Percentiles rank a stretch among this genome's conserved stretches.
phyloP scores from a whole-genome alignment of 129 eudicot genomes.

The Dittrichia graveolens region DNA sequence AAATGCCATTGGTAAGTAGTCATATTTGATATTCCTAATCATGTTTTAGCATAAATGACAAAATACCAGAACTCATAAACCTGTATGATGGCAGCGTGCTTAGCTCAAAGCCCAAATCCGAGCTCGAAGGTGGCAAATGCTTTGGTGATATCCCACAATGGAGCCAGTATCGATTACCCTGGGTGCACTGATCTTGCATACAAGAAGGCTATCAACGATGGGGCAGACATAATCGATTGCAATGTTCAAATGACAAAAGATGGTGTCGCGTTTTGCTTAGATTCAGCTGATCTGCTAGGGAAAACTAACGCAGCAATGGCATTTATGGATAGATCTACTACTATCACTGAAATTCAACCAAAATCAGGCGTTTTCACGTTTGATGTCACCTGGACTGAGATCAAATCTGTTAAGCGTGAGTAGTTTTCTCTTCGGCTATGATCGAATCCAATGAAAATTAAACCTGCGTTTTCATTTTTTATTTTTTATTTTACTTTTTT shows the following conservation, averaged over 20 bases:
- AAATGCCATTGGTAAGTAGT: conserved; percentile 57
- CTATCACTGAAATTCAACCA: conserved; percentile 57
- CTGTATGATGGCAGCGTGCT: conserved; percentile 62
- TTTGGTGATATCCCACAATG: conserved; percentile 75
- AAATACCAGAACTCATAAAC: background rate
- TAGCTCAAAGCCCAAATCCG: conserved; percentile 58
- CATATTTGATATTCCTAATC: background rate
- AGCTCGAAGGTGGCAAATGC: conserved; percentile 34
- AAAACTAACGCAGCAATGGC: conserved; percentile 66
- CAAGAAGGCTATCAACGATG: conserved; percentile 74
- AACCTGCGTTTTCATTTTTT: no score
- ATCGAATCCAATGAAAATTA: conserved; percentile 1
- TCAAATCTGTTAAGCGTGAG: conserved; percentile 76
- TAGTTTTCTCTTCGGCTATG: background rate
- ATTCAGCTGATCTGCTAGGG: conserved; percentile 58
- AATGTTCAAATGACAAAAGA: conserved; percentile 91
- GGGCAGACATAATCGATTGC: conserved; percentile 89
- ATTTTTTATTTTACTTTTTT: conserved; percentile 38
- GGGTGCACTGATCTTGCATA: conserved; percentile 89
- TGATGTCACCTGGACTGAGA: conserved; percentile 85
- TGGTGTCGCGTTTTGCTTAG: conserved; percentile 78
- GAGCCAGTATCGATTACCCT: conserved; percentile 89
- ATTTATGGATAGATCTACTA: conserved; percentile 51
- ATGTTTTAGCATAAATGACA: no score
- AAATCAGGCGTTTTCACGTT: conserved; percentile 82